Conservation (phyloP, 305 asterid species). For the Fraxinus floribunda region DNA sequence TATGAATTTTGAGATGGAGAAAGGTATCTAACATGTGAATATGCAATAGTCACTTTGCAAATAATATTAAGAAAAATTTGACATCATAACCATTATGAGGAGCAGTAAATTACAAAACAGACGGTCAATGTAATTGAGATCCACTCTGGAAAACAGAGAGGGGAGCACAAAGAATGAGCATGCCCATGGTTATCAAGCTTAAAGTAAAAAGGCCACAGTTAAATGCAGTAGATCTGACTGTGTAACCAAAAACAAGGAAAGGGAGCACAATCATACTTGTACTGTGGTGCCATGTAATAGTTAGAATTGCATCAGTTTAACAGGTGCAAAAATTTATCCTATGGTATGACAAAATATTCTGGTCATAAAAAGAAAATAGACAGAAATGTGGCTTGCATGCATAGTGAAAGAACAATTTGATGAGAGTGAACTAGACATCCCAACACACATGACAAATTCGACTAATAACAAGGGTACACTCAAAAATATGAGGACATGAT, state of each 20-base stretch:
- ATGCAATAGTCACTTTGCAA: conserved; percentile 24
- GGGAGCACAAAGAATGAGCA: not conserved
- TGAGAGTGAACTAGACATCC: conserved; percentile 7
- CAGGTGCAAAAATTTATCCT: not conserved
- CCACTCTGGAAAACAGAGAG: not conserved
- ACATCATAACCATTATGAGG: not conserved
- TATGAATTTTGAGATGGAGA: conserved; percentile 68
- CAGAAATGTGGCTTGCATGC: not conserved
- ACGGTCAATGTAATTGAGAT: not conserved
- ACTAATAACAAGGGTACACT: not conserved
- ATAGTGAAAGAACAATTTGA: not conserved
- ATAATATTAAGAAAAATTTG: conserved; percentile 17
- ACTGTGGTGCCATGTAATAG: not conserved
- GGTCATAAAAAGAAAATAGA: not conserved
- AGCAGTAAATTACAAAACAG: not conserved
- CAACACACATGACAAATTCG: not conserved
- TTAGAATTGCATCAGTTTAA: not conserved
- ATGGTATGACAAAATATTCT: not conserved
- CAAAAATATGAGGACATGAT: not conserved
- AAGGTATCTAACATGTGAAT: conserved; percentile 62
- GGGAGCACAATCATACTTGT: not conserved
- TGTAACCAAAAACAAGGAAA: not conserved
- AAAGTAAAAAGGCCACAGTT: not conserved
- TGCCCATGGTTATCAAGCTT: not conserved
- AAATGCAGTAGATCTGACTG: not conserved